Percentiles rank a stretch among this genome's conserved stretches.
phyloP scores from a whole-genome alignment of 306 rosid species.

The Urtica urens region DNA sequence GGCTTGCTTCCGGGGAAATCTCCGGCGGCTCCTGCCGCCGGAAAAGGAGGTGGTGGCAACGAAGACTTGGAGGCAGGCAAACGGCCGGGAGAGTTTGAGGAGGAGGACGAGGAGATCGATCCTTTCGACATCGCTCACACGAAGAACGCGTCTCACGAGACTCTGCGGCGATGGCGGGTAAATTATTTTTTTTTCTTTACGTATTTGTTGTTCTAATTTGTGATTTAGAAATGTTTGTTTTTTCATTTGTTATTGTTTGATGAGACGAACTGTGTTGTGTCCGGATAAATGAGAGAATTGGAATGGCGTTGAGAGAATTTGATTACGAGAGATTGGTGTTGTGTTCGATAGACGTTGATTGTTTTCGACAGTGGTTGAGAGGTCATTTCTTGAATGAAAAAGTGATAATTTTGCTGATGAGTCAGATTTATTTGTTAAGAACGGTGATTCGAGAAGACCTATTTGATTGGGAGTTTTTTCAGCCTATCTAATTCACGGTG shows the following conservation, averaged over 20 bases:
- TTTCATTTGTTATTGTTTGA: background rate
- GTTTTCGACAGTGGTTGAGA: too few relatives aligned
- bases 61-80: conserved; percentile 23
- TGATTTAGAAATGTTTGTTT: too few relatives aligned
- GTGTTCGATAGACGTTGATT: too few relatives aligned
- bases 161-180: conserved; percentile 80
- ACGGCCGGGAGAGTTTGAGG: conserved; percentile 2
- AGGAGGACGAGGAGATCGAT: conserved; percentile 16
- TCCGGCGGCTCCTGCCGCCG: conserved; percentile 8
- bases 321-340: too few relatives aligned
- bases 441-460: too few relatives aligned
- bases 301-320: too few relatives aligned
- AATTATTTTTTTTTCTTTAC: background rate
- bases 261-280: background rate
- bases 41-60: conserved; percentile 20
- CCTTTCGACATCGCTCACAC: conserved; percentile 69
- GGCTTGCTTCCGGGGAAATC: conserved; percentile 24
- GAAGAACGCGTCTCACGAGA: conserved; percentile 58
- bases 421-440: too few relatives aligned
- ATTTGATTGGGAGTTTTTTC: too few relatives aligned
- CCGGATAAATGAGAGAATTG: too few relatives aligned
- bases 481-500: too few relatives aligned
- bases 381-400: too few relatives aligned
- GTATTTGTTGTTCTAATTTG: background rate
- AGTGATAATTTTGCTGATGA: too few relatives aligned